A percentile compares a stretch with the other conserved stretches of the same genome.
Evolutionary conservation across 768 basidiomycete genomes (phyloP).

Genomic region (Leccinellum albellum): DNA sequence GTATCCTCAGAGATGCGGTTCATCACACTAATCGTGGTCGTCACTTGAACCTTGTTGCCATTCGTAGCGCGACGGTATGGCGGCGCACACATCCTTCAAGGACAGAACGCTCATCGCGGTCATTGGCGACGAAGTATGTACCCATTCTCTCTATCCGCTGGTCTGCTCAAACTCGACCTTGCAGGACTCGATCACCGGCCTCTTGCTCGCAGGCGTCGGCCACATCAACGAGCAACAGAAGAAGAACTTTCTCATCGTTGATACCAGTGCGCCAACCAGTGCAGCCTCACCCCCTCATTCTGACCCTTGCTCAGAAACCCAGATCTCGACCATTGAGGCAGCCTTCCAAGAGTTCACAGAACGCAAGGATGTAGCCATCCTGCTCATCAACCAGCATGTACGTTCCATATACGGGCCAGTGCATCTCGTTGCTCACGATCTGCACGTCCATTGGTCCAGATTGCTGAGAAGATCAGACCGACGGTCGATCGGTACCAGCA

Average conservation of each 20-base stretch:
- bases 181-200: conserved; percentile 95
- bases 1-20: conserved; percentile 86
- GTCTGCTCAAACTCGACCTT: conserved; percentile 7
- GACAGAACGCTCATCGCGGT: conserved; percentile 89
- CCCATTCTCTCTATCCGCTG: not conserved
- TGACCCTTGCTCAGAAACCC: conserved; percentile 63
- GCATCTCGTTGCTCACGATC: conserved; percentile 6
- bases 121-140: conserved; percentile 90
- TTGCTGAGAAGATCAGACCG: conserved; percentile 95
- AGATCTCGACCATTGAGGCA: conserved; percentile 83
- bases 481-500: conserved; percentile 94
- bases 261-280: conserved; percentile 64
- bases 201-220: conserved; percentile 92
- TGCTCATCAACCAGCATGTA: conserved; percentile 98
- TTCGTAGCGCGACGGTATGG: conserved; percentile 36
- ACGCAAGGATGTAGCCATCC: conserved; percentile 91
- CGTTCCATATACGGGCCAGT: conserved; percentile 26
- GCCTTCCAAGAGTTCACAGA: conserved; percentile 94
- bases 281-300: not conserved
- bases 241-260: conserved; percentile 98
- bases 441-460: conserved; percentile 41
- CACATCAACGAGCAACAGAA: conserved; percentile 86
- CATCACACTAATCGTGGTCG: conserved; percentile 67
- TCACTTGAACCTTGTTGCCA: conserved; percentile 29
- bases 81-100: conserved; percentile 56